A percentile compares a stretch with the other conserved stretches of the same genome.
phyloP scores from a whole-genome alignment of 495 filamentous ascomycete species.

The Xylaria cubensis region DNA sequence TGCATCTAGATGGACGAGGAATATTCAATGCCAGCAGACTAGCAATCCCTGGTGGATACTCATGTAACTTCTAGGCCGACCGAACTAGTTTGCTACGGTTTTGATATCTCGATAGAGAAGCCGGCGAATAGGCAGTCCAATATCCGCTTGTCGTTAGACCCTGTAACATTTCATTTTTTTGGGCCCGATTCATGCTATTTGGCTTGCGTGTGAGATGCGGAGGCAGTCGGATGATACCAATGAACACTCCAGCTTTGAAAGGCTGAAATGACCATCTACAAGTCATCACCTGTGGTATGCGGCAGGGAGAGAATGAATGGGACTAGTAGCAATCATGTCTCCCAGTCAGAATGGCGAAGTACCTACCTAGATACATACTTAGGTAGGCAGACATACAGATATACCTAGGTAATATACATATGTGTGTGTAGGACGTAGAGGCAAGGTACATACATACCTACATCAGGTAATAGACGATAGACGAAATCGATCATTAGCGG shows the following conservation, averaged over 20 bases:
- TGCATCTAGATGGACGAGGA: slow-evolving; percentile 20
- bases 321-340: slow-evolving; percentile 18
- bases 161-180: not conserved
- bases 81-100: slow-evolving; percentile 19
- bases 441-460: not conserved
- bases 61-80: slow-evolving; percentile 28
- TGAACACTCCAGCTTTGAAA: slow-evolving; percentile 3
- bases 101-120: slow-evolving; percentile 18
- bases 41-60: slow-evolving; percentile 26
- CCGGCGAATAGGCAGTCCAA: slow-evolving; percentile 14
- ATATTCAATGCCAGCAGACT: slow-evolving; percentile 27
- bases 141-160: slow-evolving; percentile 19
- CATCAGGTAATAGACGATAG: slow-evolving; percentile 11
- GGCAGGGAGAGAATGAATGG: slow-evolving; percentile 4
- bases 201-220: not conserved
- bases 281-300: not conserved
- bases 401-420: not conserved
- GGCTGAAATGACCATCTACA: slow-evolving; percentile 1
- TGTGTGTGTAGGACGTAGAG: not conserved
- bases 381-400: not conserved
- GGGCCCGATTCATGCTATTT: not conserved
- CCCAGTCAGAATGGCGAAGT: slow-evolving; percentile 1
- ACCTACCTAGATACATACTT: too few species aligned
- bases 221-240: not conserved
- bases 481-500: slow-evolving; percentile 1